These are phyloP conservation scores for Botrytis galanthina DNA, from an alignment of 2,329 filamentous ascomycete genomes.

Conservation along the genomic window DNA sequence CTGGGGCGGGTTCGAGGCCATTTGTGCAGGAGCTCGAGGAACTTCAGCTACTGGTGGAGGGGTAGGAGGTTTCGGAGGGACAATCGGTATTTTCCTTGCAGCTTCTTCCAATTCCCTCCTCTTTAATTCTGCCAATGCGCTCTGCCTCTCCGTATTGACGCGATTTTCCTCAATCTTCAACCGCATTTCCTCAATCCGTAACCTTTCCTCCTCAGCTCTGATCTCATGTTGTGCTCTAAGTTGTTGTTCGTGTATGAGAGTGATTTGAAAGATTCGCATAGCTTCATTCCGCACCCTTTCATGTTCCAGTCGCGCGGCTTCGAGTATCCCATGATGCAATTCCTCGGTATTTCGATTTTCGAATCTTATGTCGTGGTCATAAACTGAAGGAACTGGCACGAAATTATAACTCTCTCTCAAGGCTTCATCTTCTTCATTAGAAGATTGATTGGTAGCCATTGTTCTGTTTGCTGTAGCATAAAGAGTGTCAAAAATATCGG, in stretches of 20 bases:
- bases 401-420: slow-evolving; percentile 15
- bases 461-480: slow-evolving; percentile 1
- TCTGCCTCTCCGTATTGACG: slow-evolving; percentile 39
- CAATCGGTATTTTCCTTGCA: slow-evolving; percentile 34
- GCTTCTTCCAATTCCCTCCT: slow-evolving; percentile 46
- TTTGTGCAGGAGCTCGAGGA: slow-evolving; percentile 11
- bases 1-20: background rate
- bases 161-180: slow-evolving; percentile 30
- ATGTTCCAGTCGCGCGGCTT: slow-evolving; percentile 63
- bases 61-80: slow-evolving; percentile 29
- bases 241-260: slow-evolving; percentile 47
- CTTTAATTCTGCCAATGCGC: slow-evolving; percentile 53
- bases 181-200: background rate
- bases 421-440: slow-evolving; percentile 5
- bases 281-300: slow-evolving; percentile 58
- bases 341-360: slow-evolving; percentile 28
- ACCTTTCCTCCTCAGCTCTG: slow-evolving; percentile 5
- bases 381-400: slow-evolving; percentile 11
- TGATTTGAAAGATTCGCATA: slow-evolving; percentile 48
- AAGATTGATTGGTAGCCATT: slow-evolving; percentile 14
- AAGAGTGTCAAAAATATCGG: background rate
- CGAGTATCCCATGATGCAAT: slow-evolving; percentile 54
- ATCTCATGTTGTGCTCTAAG: slow-evolving; percentile 17
- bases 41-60: slow-evolving; percentile 22
- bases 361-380: slow-evolving; percentile 22